These are phyloP conservation scores for Colletotrichum plurivorum DNA, from an alignment of 2,329 filamentous ascomycete species.

Conservation along the genomic window DNA sequence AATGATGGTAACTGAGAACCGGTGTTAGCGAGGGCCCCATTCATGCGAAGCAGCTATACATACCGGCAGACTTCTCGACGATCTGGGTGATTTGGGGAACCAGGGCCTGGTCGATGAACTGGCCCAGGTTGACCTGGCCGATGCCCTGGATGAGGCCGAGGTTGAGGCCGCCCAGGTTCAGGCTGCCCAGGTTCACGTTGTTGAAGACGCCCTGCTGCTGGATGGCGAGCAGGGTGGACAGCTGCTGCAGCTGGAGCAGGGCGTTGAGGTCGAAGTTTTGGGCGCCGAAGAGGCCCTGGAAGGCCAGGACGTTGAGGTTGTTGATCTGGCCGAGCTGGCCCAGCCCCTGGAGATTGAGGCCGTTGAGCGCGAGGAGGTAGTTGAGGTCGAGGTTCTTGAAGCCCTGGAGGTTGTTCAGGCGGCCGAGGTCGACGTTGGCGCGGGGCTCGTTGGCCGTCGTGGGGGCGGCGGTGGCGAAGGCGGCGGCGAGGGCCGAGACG, in stretches of 20 bases:
- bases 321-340: constrained; percentile 50
- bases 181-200: constrained; percentile 45
- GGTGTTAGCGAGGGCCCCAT: background rate
- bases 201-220: constrained; percentile 50
- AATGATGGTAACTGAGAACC: constrained; percentile 13
- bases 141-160: constrained; percentile 49
- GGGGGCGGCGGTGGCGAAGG: constrained; percentile 59
- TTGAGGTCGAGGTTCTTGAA: constrained; percentile 58
- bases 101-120: constrained; percentile 48
- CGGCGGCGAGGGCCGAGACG: constrained; percentile 59
- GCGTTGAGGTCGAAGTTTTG: constrained; percentile 57
- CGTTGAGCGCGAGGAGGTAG: constrained; percentile 63
- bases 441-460: constrained; percentile 53
- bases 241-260: constrained; percentile 57
- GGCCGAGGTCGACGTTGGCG: constrained; percentile 54
- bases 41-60: background rate
- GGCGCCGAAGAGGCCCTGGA: constrained; percentile 58
- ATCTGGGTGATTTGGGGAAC: constrained; percentile 48
- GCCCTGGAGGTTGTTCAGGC: constrained; percentile 56
- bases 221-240: constrained; percentile 55
- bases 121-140: constrained; percentile 46
- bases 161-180: constrained; percentile 47
- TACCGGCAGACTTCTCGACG: constrained; percentile 42
- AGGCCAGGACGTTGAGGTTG: constrained; percentile 57
- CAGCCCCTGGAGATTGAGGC: constrained; percentile 60